These are phyloP conservation scores for Tinospora cordifolia DNA, from an alignment of 164 flowering plant genomes.

Conservation along the genomic window DNA sequence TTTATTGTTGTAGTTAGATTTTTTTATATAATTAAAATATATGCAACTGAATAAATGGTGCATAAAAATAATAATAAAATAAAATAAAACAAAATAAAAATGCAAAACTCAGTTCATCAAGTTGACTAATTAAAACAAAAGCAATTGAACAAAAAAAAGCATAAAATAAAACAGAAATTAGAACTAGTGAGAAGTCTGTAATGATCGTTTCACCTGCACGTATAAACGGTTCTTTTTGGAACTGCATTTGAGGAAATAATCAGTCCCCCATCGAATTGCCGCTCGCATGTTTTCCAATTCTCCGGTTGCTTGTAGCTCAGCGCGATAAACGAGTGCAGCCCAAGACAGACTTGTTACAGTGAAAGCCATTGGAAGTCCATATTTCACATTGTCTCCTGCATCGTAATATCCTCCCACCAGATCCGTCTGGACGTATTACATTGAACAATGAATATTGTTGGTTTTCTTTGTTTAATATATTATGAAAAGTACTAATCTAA, in stretches of 20 bases:
- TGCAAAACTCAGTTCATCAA: no score
- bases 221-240: slow-evolving; percentile 35
- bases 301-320: slow-evolving; percentile 48
- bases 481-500: no score
- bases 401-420: slow-evolving; percentile 88
- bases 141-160: neutral
- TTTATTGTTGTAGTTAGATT: no score
- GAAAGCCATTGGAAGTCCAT: slow-evolving; percentile 87
- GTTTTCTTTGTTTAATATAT: no score
- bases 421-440: slow-evolving; percentile 39
- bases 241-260: slow-evolving; percentile 64
- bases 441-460: no score
- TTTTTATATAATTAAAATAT: no score
- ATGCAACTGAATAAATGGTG: no score
- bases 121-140: no score
- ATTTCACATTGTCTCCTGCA: slow-evolving; percentile 94
- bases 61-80: no score
- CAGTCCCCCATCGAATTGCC: slow-evolving; percentile 81
- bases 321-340: slow-evolving; percentile 42
- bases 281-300: slow-evolving; percentile 43
- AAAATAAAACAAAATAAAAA: no score
- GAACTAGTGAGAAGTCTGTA: no score
- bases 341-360: slow-evolving; percentile 74
- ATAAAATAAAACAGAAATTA: neutral
- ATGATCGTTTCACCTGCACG: slow-evolving; percentile 54